phyloP scores from a whole-genome alignment of 2,329 filamentous ascomycete genomes.

The Botrytis tulipae region DNA sequence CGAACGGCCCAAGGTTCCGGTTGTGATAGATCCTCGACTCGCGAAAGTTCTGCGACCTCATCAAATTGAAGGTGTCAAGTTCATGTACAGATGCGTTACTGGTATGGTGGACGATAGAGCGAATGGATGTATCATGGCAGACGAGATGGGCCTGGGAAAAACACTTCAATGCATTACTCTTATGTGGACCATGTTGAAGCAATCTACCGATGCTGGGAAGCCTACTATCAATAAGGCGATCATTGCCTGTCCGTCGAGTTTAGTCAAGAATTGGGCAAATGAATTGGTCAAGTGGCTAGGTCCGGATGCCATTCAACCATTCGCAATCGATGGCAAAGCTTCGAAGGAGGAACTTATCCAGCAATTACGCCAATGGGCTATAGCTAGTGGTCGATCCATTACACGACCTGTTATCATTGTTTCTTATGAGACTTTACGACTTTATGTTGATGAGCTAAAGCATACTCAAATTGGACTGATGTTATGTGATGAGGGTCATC shows the following conservation, averaged over 20 bases:
- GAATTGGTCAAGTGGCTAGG: slow-evolving; percentile 97
- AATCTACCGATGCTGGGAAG: slow-evolving; percentile 93
- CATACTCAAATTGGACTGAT: slow-evolving; percentile 88
- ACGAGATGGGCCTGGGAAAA: slow-evolving; percentile 98
- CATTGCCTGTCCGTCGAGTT: slow-evolving; percentile 92
- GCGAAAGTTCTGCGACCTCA: slow-evolving; percentile 90
- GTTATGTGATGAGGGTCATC: slow-evolving; percentile 94
- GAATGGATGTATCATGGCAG: slow-evolving; percentile 98
- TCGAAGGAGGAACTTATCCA: slow-evolving; percentile 88
- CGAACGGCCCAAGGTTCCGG: slow-evolving; percentile 83
- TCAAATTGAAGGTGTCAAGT: slow-evolving; percentile 97
- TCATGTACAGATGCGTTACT: slow-evolving; percentile 91
- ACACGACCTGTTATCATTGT: slow-evolving; percentile 84
- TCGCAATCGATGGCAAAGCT: slow-evolving; percentile 95
- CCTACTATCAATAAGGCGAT: slow-evolving; percentile 93
- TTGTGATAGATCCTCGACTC: slow-evolving; percentile 89
- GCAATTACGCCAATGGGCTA: slow-evolving; percentile 93
- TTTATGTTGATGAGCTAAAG: slow-evolving; percentile 87
- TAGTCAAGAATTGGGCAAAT: slow-evolving; percentile 98
- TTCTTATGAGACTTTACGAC: slow-evolving; percentile 90
- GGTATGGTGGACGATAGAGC: slow-evolving; percentile 93
- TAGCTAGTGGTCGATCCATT: slow-evolving; percentile 75
- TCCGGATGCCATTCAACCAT: slow-evolving; percentile 83
- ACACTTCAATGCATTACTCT: slow-evolving; percentile 95
- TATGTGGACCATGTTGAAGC: slow-evolving; percentile 95